Evolutionary conservation across 495 filamentous ascomycete species (phyloP), one percentile per base, ranked within the genome.

Genomic region (Tuber brumale): DNA sequence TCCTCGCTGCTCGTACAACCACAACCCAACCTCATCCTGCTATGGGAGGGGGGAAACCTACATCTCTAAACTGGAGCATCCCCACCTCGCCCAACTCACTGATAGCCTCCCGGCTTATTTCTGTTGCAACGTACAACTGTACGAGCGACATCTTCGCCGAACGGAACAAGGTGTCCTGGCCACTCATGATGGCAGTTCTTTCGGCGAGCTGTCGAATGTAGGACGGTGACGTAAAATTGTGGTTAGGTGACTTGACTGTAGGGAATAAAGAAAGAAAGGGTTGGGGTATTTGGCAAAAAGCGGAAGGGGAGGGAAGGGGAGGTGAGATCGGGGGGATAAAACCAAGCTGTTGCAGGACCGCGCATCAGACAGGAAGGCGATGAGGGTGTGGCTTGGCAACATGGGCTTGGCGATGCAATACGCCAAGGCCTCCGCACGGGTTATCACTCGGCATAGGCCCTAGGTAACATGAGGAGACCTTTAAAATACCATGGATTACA

Each of bases 121-220:
- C 95, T 81, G 97, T 97, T 78, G 95, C 93, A 82, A 98, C 94
- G 86, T 97, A 99, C 81, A 99, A 91, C 89, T 98, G 95, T 84
- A 96, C 96, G 89, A 99, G 91, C 89, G 94, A 97, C 95, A 99
- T 99, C 86, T 98, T 94, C 92, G 94, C 91, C 83, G 96, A 98
- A 88, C 96, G 95, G 92, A 99, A 97, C 87, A 97, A 91, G 85
- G 93, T 97, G 85, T 98, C 94, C 86, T 92, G 87, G 39, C 83
- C 80, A 74, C 84, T 87, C 88, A 90, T 90, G 77, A 73, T 85
- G 84, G 66, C 75, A 75, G 74, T 78, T 72, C 27, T 35, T 66
- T 66, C 57, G 5, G 31, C 27, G 57, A 66, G 57, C 57, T 35
- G 57, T 19, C 57, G 12, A 66, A 27, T 4, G 12, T 35, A 66